phyloP scores from a whole-genome alignment of 208 protist species.

The Paratrypanosoma confusum region DNA sequence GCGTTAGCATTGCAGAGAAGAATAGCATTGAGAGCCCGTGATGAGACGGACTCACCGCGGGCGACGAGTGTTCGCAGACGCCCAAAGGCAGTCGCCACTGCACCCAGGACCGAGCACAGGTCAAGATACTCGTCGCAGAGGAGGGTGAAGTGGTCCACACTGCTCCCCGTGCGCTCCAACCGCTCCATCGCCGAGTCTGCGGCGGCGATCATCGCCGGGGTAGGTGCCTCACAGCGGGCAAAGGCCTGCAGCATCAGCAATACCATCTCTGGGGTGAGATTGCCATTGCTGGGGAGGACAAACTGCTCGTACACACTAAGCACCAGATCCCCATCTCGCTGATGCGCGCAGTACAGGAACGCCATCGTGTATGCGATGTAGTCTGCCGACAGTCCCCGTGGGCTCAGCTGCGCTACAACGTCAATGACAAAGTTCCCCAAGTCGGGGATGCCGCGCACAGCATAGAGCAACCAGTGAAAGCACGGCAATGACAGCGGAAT shows the following conservation, averaged over 20 bases:
- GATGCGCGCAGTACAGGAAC: constrained; percentile 68
- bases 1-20: constrained; percentile 75
- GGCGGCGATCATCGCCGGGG: constrained; percentile 43
- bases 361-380: constrained; percentile 67
- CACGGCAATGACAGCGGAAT: constrained; percentile 54
- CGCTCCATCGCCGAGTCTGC: constrained; percentile 40
- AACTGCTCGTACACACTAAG: constrained; percentile 62
- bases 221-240: constrained; percentile 32
- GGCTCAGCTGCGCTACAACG: constrained; percentile 46
- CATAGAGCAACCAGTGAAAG: constrained; percentile 72
- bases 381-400: constrained; percentile 62
- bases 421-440: constrained; percentile 75
- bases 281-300: constrained; percentile 44
- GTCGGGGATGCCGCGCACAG: constrained; percentile 44
- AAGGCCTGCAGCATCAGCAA: constrained; percentile 73
- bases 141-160: constrained; percentile 30
- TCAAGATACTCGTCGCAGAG: constrained; percentile 81
- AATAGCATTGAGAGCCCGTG: constrained; percentile 73
- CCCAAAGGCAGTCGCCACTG: constrained; percentile 58
- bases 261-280: constrained; percentile 77
- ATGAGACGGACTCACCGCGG: constrained; percentile 67
- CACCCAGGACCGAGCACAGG: constrained; percentile 61
- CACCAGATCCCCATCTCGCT: constrained; percentile 67
- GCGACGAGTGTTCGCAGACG: constrained; percentile 60
- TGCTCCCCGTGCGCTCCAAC: constrained; percentile 58